These are phyloP conservation scores for Suhomyces faveliae DNA, from an alignment of 805 yeast species.

Conservation along the genomic window DNA sequence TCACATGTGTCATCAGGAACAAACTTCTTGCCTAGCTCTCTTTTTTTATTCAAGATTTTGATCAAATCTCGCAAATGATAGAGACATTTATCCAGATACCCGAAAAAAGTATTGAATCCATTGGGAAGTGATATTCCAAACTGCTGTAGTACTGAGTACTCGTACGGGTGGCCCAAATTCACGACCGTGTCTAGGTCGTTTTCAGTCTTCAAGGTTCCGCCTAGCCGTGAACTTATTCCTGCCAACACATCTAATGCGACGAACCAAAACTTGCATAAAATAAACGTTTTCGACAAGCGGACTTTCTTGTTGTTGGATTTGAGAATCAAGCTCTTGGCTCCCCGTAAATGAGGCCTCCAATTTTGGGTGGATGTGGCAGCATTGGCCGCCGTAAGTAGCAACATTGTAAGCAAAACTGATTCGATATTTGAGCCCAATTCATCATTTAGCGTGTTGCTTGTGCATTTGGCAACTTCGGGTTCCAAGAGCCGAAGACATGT, in stretches of 20 bases:
- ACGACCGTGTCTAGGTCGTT: conserved; percentile 43
- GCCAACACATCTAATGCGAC: conserved; percentile 54
- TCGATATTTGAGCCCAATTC: conserved; percentile 49
- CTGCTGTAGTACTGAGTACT: conserved; percentile 33
- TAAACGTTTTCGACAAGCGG: conserved; percentile 35
- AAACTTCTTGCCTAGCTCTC: conserved; percentile 11
- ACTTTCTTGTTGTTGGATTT: conserved; percentile 14
- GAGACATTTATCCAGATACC: conserved; percentile 44
- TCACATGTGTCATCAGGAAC: conserved; percentile 19
- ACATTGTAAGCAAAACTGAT: conserved; percentile 60
- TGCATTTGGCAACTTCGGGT: conserved; percentile 26
- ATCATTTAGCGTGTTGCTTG: conserved; percentile 16
- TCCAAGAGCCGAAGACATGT: conserved; percentile 58
- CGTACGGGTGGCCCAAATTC: conserved; percentile 23
- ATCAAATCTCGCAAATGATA: conserved; percentile 37
- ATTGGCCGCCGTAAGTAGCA: conserved; percentile 59
- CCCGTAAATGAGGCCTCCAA: conserved; percentile 64
- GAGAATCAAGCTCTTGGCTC: conserved; percentile 49
- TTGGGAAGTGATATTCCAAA: conserved; percentile 41
- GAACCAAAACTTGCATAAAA: conserved; percentile 59
- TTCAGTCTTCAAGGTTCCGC: conserved; percentile 50
- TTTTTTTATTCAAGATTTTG: conserved; percentile 29
- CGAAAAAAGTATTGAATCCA: conserved; percentile 49
- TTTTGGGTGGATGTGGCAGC: conserved; percentile 50
- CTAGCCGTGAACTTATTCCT: conserved; percentile 50